Evolutionary conservation across 2,329 filamentous ascomycete genomes (phyloP).

Genomic region (Pyricularia grisea): DNA sequence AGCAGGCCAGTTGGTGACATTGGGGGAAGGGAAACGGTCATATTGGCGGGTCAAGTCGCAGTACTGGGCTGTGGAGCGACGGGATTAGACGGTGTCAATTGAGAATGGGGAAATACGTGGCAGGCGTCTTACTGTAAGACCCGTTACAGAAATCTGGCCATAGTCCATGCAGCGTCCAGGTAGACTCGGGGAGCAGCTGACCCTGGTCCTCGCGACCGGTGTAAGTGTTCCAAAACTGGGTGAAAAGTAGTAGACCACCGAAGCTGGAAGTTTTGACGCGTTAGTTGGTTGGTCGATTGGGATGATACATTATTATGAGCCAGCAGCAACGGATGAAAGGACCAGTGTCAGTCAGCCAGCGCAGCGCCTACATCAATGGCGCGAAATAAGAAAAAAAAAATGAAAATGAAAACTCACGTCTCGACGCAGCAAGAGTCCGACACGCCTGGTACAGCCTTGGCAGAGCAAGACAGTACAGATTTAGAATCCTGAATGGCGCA

Average conservation of each 20-base stretch:
- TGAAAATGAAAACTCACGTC: neutral
- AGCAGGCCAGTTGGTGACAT: slow-evolving; percentile 49
- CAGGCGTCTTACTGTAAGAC: neutral
- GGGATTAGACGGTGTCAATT: neutral
- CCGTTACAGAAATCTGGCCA: neutral
- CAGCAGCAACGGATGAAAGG: no score
- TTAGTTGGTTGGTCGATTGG: no score
- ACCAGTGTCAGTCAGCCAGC: no score
- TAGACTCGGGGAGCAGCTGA: neutral
- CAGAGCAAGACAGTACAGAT: neutral
- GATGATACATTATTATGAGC: no score
- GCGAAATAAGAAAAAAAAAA: neutral
- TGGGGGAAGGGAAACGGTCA: slow-evolving; percentile 50
- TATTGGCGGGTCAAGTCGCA: slow-evolving; percentile 52
- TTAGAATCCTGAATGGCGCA: neutral
- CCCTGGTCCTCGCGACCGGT: neutral
- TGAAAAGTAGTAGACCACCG: neutral
- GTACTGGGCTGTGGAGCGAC: neutral
- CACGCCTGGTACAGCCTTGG: neutral
- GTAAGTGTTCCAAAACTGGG: neutral
- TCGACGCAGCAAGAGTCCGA: neutral
- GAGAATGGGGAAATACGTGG: neutral
- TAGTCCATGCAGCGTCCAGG: neutral
- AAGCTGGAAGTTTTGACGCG: neutral
- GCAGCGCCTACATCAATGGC: no score